Evolutionary conservation across 2,329 filamentous ascomycete species (phyloP), one percentile per base, ranked within the genome.

Genomic region (Aspergillus alliaceus): DNA sequence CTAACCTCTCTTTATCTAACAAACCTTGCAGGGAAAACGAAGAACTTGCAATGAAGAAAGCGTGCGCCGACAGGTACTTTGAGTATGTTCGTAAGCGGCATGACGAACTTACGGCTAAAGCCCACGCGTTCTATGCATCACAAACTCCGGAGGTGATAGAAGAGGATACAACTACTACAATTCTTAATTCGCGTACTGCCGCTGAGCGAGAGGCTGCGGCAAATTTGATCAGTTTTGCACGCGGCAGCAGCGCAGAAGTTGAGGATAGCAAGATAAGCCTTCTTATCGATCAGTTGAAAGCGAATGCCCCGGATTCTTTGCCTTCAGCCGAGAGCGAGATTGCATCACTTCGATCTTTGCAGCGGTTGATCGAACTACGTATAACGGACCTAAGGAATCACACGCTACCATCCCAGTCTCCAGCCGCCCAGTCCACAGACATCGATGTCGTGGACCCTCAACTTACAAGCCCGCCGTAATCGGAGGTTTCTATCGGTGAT

Each of bases 281-380:
- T n/a, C 61, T 74, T 31, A 67, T 74, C 34, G 67, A 72, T 48
- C 65, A 70, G 37, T 59, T 74, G n/a, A 63, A 66, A 54, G 65
- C 69, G 6, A 61, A 62, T 29, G 64, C 64, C 15, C 66, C 70
- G 12, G 61, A 64, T 11, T 59, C 62, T 44, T 52, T 69, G n/a
- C 66, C 67, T 27, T 58, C 61, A 34, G 61, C 66, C 25, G 59
- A 65, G 29, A 68, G 59, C 31, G 72, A 74, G 56, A 59, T 72
- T 35, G 64, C 67, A 7, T 66, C 70, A 22, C 66, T 74, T 35
- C 66, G 62, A 20, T 61, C 66, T 32, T 58, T 74, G 46, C 68
- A 72, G 51, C 65, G 66, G 14, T 54, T 71, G 37, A 70, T 74
- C 50, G 64, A 66, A 32, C 65, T 63, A 48, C 71, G 72, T 34